Evolutionary conservation across 768 basidiomycete species (phyloP).

Genomic region (Xanthoconium stramineum): DNA sequence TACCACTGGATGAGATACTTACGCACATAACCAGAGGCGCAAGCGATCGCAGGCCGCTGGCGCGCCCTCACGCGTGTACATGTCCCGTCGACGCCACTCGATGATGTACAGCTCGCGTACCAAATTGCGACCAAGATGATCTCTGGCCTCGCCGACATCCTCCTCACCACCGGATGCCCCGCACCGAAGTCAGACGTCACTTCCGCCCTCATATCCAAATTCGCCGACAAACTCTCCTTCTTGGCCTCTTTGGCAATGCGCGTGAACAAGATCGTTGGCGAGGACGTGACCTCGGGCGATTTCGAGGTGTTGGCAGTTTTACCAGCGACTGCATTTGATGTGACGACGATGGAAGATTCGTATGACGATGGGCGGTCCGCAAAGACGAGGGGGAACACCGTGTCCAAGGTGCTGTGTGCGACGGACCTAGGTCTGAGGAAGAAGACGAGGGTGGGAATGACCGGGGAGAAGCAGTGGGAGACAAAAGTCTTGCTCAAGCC

Average conservation of each 20-base stretch:
- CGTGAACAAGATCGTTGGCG: constrained; percentile 40
- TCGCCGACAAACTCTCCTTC: constrained; percentile 40
- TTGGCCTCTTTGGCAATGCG: constrained; percentile 46
- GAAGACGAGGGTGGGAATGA: constrained; percentile 22
- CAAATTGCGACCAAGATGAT: constrained; percentile 24
- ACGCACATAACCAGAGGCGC: constrained; percentile 34
- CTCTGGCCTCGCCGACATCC: constrained; percentile 27
- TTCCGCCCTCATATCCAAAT: constrained; percentile 40
- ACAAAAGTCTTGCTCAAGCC: constrained; percentile 35
- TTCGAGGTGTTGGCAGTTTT: constrained; percentile 29
- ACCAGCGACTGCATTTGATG: constrained; percentile 26
- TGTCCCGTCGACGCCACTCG: constrained; percentile 22
- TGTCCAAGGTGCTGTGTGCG: constrained; percentile 31
- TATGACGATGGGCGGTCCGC: constrained; percentile 27
- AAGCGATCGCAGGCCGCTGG: constrained; percentile 45
- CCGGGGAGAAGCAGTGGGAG: constrained; percentile 30
- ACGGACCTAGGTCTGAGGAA: constrained; percentile 38
- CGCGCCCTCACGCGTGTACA: constrained; percentile 38
- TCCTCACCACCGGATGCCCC: constrained; percentile 27
- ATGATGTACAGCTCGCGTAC: constrained; percentile 22
- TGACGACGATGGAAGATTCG: constrained; percentile 29
- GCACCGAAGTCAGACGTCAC: constrained; percentile 29
- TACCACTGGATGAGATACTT: not conserved
- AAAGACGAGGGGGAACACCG: not conserved
- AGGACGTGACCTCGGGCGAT: constrained; percentile 32